Conservation (phyloP, 306 rosid genomes). For the Dryas drummondii region DNA sequence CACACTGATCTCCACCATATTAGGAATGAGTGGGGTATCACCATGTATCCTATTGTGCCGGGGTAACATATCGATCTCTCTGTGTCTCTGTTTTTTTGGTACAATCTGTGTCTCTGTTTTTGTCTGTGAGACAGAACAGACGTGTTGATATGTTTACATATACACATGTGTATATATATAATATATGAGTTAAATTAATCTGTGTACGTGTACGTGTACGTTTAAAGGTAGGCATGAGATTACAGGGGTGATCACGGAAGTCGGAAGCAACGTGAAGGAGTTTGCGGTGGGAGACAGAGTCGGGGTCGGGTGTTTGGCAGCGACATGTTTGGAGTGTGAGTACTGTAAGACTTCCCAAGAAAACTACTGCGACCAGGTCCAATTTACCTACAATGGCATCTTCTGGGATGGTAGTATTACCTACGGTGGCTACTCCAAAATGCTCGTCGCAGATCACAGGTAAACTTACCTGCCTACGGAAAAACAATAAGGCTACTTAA, state of each 20-base stretch:
- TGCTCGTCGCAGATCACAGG: constrained; percentile 71
- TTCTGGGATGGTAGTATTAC: constrained; percentile 89
- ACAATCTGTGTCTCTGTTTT: too few species aligned
- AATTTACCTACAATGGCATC: constrained; percentile 56
- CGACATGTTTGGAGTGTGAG: constrained; percentile 65
- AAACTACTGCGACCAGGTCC: constrained; percentile 54
- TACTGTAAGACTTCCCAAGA: constrained; percentile 48
- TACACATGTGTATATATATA: too few species aligned
- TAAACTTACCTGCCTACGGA: background rate
- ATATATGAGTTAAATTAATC: background rate
- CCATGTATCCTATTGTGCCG: constrained; percentile 75
- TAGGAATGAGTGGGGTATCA: constrained; percentile 69
- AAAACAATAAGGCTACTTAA: too few species aligned
- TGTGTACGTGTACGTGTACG: constrained; percentile 45
- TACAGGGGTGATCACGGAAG: constrained; percentile 55
- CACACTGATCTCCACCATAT: constrained; percentile 71
- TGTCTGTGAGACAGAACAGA: too few species aligned
- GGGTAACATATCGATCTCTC: constrained; percentile 36
- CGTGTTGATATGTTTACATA: too few species aligned
- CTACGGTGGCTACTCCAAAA: constrained; percentile 70
- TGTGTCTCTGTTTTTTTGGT: too few species aligned
- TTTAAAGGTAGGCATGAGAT: constrained; percentile 79
- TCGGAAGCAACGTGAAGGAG: constrained; percentile 58
- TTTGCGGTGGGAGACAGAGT: constrained; percentile 63
- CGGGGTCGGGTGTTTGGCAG: constrained; percentile 75